Percentiles rank a stretch among this genome's conserved stretches.
Conservation (phyloP, 2,329 filamentous ascomycete species). For the Exophiala calicioides region DNA sequence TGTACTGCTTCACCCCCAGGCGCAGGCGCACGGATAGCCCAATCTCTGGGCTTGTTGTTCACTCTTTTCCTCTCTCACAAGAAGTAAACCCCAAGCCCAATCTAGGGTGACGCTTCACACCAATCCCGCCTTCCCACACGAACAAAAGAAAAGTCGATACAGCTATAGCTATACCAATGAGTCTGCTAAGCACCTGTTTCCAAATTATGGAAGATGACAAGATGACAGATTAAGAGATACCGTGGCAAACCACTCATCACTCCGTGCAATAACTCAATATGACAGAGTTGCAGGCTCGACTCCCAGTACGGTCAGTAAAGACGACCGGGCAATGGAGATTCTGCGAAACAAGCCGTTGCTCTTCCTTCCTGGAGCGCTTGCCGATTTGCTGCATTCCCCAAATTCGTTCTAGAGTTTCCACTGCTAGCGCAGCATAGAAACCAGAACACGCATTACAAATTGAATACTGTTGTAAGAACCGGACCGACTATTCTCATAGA, state of each 20-base stretch:
- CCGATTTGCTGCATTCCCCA: slow-evolving; percentile 8
- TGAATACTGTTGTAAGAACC: slow-evolving; percentile 12
- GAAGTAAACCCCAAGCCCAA: neutral
- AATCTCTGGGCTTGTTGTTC: neutral
- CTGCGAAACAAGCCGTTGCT: slow-evolving; percentile 20
- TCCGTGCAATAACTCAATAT: slow-evolving; percentile 35
- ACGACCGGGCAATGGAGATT: slow-evolving; percentile 28
- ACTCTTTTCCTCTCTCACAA: neutral
- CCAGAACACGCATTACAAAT: slow-evolving; percentile 22
- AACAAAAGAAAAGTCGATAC: slow-evolving; percentile 18
- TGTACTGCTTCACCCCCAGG: neutral
- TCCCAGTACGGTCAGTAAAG: slow-evolving; percentile 34
- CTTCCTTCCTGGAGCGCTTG: slow-evolving; percentile 6
- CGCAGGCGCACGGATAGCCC: neutral
- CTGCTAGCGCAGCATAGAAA: slow-evolving; percentile 6
- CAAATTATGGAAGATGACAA: slow-evolving; percentile 5
- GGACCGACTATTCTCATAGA: neutral
- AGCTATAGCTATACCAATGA: slow-evolving; percentile 7
- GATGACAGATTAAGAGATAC: slow-evolving; percentile 4
- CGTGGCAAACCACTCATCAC: slow-evolving; percentile 15
- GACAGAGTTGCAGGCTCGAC: slow-evolving; percentile 30
- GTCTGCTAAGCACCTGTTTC: neutral
- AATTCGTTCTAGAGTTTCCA: slow-evolving; percentile 7
- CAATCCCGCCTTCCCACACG: neutral
- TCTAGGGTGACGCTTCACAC: neutral